phyloP scores from a whole-genome alignment of 116 monocot genomes.

The Trichopus zeylanicus region DNA sequence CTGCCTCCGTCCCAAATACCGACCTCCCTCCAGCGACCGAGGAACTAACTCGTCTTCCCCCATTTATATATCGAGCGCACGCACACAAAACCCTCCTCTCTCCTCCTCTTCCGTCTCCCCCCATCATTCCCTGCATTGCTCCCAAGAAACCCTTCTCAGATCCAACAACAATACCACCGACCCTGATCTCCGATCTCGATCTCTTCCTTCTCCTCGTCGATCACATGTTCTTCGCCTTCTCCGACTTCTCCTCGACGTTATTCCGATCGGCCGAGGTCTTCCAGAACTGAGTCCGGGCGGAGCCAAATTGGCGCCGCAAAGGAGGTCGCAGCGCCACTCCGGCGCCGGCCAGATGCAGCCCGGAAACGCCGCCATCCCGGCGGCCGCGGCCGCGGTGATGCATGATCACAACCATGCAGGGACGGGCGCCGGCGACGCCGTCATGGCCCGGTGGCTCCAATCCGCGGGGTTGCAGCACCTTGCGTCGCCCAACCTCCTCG shows the following conservation, averaged over 20 bases:
- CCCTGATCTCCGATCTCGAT: not conserved
- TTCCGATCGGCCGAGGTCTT: not conserved
- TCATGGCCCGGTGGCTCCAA: constrained; percentile 92
- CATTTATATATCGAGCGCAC: too few species aligned
- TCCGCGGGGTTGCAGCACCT: constrained; percentile 89
- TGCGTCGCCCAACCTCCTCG: constrained; percentile 54
- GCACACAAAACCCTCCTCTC: not conserved
- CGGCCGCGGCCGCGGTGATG: constrained; percentile 33
- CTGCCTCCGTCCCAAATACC: too few species aligned
- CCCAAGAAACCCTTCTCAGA: not conserved
- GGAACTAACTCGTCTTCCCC: too few species aligned
- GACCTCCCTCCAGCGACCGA: too few species aligned
- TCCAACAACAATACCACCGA: not conserved
- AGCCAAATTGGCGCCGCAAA: constrained; percentile 79
- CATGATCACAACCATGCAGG: constrained; percentile 26
- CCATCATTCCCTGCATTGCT: not conserved
- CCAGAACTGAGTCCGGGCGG: not conserved
- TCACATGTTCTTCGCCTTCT: not conserved
- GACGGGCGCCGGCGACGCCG: constrained; percentile 66
- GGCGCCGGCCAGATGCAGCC: constrained; percentile 36
- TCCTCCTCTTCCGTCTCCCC: not conserved
- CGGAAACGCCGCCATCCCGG: constrained; percentile 29
- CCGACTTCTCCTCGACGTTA: not conserved
- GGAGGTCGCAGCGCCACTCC: constrained; percentile 77
- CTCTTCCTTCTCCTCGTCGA: too few species aligned